Conservation (phyloP, 2,329 filamentous ascomycete genomes). For the Ophiocordyceps sinensis region DNA sequence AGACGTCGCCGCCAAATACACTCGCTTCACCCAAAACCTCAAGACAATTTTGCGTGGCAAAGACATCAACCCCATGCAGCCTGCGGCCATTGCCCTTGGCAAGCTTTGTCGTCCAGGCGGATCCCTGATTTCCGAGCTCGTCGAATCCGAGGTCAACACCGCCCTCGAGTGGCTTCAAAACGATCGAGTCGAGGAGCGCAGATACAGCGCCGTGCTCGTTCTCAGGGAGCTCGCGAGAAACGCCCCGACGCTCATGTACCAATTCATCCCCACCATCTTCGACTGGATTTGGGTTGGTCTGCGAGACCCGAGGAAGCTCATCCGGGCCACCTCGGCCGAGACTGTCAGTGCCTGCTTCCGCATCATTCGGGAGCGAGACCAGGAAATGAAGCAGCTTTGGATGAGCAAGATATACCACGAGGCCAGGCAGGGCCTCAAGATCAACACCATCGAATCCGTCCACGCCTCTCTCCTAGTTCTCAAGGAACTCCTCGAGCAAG, state of each 20-base stretch:
- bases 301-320: conserved; percentile 77
- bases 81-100: conserved; percentile 77
- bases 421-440: conserved; percentile 63
- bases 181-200: conserved; percentile 80
- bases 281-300: conserved; percentile 94
- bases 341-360: conserved; percentile 91
- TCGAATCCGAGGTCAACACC: conserved; percentile 93
- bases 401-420: conserved; percentile 86
- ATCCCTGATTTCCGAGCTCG: conserved; percentile 84
- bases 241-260: conserved; percentile 89
- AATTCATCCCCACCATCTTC: conserved; percentile 88
- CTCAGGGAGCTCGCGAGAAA: conserved; percentile 83
- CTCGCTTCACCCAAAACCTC: conserved; percentile 82
- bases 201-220: conserved; percentile 85
- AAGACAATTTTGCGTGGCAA: conserved; percentile 79
- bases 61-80: conserved; percentile 80
- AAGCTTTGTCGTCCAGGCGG: conserved; percentile 86
- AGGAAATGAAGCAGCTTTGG: conserved; percentile 73
- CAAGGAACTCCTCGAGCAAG: conserved; percentile 84
- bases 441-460: conserved; percentile 70
- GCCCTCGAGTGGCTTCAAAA: conserved; percentile 95
- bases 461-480: conserved; percentile 90
- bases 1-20: conserved; percentile 85
- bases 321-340: conserved; percentile 81
- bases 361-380: conserved; percentile 87